Base-by-base conservation (phyloP, 2,329 filamentous ascomycete species). In the Rutstroemia sp. region DNA sequence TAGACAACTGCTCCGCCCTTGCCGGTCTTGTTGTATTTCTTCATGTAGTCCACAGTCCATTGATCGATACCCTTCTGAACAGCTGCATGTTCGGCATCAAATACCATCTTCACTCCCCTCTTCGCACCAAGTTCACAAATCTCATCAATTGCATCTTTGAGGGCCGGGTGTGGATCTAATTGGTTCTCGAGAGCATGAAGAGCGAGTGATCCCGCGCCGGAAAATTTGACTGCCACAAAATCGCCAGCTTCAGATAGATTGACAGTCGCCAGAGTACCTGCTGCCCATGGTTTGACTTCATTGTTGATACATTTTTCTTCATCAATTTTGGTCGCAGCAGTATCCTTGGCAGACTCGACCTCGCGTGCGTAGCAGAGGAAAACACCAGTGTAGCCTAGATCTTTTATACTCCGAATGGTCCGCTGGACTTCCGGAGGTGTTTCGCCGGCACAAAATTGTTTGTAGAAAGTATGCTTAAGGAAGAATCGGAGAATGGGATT, bases 361-460 rank as follows among this genome's bases (percentile, higher is more conserved):
- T 96, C 92, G 61, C 80, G 82, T 2, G 90, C 90, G 66, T 95
- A 95, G 51, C 88, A 85, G 48, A 96, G 77, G 55, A 96, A 90
- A 5, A 95, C 88, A 12, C 91, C 92, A 23, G 81, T 82, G 68
- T 90, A 95, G 1, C 92, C 92, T 46, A 92, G 83, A 34, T 76
- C 71, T 70, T 90, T 88, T 9, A 95, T 76, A 2, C 78, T 75
- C 1, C 77, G 68, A 30, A 90, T 81, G 0, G 87, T 91, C 30
- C 70, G 72, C 44, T 77, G 75, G 2, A 95, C 86, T 71, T 96
- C 88, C 1, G 70, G 65, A 0, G 79, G 76, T 49, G 81, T 87
- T 72, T 91, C 87, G 27, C 92, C 92, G 0, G 89, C 90, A 71
- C 92, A 96, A 72, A 95, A 96, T 66, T 96, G 92, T 23, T 85